Evolutionary conservation across 2,329 filamentous ascomycete genomes (phyloP).

Genomic region (Colletotrichum godetiae): DNA sequence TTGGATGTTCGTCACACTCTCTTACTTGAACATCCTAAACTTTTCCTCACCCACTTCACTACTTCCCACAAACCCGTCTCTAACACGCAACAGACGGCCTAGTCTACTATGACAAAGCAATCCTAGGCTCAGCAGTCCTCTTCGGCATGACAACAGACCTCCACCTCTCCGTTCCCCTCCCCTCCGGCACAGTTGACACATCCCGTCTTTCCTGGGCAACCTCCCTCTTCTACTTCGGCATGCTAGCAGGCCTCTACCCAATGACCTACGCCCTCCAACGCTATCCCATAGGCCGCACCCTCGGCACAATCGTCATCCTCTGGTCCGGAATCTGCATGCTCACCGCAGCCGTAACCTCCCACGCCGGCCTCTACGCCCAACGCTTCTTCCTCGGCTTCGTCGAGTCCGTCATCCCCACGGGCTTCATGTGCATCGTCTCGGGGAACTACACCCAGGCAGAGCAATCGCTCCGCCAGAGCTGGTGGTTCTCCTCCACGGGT

Average conservation of each 20-base stretch:
- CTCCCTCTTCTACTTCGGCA: constrained; percentile 83
- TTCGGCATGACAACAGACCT: constrained; percentile 83
- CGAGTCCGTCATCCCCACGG: constrained; percentile 73
- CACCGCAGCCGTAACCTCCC: constrained; percentile 73
- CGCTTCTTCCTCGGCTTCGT: constrained; percentile 73
- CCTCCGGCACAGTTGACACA: constrained; percentile 65
- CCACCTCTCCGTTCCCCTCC: constrained; percentile 63
- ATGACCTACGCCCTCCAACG: constrained; percentile 78
- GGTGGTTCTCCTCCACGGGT: constrained; percentile 73
- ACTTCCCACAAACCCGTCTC: neutral
- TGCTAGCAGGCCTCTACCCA: constrained; percentile 79
- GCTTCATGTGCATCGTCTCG: constrained; percentile 73
- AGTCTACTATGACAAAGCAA: constrained; percentile 69
- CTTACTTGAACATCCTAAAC: too few relatives aligned
- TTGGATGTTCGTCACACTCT: constrained; percentile 48
- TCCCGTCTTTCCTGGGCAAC: constrained; percentile 80
- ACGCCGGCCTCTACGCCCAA: constrained; percentile 73
- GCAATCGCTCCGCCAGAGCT: constrained; percentile 72
- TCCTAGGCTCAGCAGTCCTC: constrained; percentile 77
- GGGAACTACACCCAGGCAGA: constrained; percentile 74
- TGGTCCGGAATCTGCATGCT: constrained; percentile 77
- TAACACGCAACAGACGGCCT: constrained; percentile 43
- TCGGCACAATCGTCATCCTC: constrained; percentile 71
- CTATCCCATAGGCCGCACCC: constrained; percentile 72
- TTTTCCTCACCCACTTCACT: constrained; percentile 36